Evolutionary conservation across 2,329 filamentous ascomycete genomes (phyloP).

Genomic region (Ascosphaera acerosa): DNA sequence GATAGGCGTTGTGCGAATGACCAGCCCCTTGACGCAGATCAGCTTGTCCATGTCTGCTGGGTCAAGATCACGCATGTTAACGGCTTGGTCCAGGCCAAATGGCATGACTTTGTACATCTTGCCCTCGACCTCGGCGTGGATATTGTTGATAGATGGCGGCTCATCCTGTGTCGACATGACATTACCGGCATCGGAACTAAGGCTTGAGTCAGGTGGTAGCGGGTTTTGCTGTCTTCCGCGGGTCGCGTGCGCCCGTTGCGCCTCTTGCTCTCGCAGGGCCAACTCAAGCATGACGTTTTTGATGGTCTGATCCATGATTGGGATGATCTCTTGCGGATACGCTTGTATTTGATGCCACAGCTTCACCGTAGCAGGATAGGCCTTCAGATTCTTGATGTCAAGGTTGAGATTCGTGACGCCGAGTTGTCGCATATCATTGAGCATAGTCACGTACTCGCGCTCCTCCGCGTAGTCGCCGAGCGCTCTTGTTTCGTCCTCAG

Average conservation of each 20-base stretch:
- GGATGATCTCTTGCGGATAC: conserved; percentile 89
- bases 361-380: conserved; percentile 79
- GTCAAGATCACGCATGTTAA: conserved; percentile 84
- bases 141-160: conserved; percentile 33
- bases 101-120: conserved; percentile 68
- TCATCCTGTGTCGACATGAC: too few relatives aligned
- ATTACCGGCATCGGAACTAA: conserved; percentile 38
- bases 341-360: conserved; percentile 86
- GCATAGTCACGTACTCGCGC: conserved; percentile 59
- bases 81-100: conserved; percentile 62
- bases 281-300: conserved; percentile 87
- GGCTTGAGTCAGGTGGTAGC: conserved; percentile 46
- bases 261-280: conserved; percentile 52
- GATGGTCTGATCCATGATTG: conserved; percentile 82
- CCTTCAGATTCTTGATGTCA: conserved; percentile 67
- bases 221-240: conserved; percentile 36
- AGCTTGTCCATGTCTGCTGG: conserved; percentile 72
- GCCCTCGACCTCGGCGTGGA: conserved; percentile 50
- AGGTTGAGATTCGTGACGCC: conserved; percentile 67
- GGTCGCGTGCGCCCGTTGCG: conserved; percentile 30
- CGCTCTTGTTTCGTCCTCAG: conserved; percentile 45
- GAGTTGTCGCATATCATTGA: conserved; percentile 76
- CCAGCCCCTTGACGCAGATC: conserved; percentile 80
- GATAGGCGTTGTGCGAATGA: conserved; percentile 84
- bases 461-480: conserved; percentile 44